Conservation (phyloP, 345 rosid species). For the Eucalyptus marginata region DNA sequence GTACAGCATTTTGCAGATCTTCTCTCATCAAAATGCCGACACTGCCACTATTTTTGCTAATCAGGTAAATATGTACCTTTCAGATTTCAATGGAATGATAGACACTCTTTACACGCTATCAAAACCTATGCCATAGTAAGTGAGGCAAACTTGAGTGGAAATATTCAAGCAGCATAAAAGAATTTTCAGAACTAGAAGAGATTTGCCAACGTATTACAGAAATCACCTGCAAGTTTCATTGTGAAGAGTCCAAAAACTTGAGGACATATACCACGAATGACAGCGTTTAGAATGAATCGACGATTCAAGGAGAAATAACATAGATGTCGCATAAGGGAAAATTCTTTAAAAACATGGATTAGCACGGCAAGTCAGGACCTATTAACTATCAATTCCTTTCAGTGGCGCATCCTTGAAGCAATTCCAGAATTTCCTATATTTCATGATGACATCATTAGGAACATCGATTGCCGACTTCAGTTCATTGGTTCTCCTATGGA, state of each 20-base stretch:
- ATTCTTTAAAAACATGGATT: not conserved
- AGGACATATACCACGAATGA: not conserved
- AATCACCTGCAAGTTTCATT: too few relatives aligned
- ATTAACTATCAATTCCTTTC: constrained; percentile 33
- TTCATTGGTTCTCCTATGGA: constrained; percentile 72
- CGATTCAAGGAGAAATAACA: not conserved
- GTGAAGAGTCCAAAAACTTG: too few relatives aligned
- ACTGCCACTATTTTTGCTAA: not conserved
- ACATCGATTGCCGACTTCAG: constrained; percentile 62
- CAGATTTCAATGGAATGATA: not conserved
- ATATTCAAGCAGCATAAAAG: not conserved
- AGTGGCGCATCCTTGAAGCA: constrained; percentile 58
- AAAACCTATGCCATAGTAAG: not conserved
- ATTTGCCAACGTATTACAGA: too few relatives aligned
- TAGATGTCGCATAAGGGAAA: not conserved
- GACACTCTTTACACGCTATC: not conserved
- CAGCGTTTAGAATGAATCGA: constrained; percentile 31
- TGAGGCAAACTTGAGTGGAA: not conserved
- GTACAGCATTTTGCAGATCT: not conserved
- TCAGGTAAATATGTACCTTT: not conserved
- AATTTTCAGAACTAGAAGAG: too few relatives aligned
- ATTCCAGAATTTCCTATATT: constrained; percentile 57
- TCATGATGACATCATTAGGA: constrained; percentile 44
- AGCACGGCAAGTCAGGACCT: not conserved
- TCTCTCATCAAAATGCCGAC: not conserved